Conservation (phyloP, 2,329 filamentous ascomycete species). For the Fusarium clavum region DNA sequence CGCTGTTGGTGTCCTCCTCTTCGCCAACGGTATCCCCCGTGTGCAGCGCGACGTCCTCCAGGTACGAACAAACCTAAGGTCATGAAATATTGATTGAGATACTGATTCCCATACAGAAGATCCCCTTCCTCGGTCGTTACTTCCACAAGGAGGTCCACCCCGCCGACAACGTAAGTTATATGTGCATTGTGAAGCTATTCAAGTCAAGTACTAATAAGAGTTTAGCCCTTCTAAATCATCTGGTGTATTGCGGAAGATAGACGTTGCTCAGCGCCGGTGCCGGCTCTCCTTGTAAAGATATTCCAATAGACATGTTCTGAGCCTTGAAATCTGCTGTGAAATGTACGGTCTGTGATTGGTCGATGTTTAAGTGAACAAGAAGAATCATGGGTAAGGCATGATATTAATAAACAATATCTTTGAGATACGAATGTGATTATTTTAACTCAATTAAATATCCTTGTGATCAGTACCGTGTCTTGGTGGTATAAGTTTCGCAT, state of each 20-base stretch:
- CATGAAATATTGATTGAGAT: background rate
- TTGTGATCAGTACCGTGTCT: background rate
- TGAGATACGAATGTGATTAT: background rate
- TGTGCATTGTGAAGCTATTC: background rate
- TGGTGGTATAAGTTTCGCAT: background rate
- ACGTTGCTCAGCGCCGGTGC: conserved; percentile 45
- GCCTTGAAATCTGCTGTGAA: conserved; percentile 44
- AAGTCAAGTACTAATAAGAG: conserved; percentile 38
- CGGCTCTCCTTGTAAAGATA: conserved; percentile 54
- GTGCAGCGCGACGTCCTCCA: conserved; percentile 69
- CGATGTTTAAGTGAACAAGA: background rate
- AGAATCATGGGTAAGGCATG: background rate
- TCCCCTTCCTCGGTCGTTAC: conserved; percentile 64
- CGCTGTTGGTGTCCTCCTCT: conserved; percentile 69
- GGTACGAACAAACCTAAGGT: conserved; percentile 51
- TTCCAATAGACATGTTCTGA: conserved; percentile 51
- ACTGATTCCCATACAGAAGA: conserved; percentile 58
- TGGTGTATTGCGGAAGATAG: conserved; percentile 46
- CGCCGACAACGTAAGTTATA: conserved; percentile 70
- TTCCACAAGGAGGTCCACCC: conserved; percentile 67
- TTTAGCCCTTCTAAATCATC: conserved; percentile 56
- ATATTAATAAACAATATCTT: background rate
- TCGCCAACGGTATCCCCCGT: conserved; percentile 70
- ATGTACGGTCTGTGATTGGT: conserved; percentile 44
- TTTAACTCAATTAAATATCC: too few species aligned